These are phyloP conservation scores for Sophora flavescens DNA, from an alignment of 306 rosid species.

Conservation along the genomic window DNA sequence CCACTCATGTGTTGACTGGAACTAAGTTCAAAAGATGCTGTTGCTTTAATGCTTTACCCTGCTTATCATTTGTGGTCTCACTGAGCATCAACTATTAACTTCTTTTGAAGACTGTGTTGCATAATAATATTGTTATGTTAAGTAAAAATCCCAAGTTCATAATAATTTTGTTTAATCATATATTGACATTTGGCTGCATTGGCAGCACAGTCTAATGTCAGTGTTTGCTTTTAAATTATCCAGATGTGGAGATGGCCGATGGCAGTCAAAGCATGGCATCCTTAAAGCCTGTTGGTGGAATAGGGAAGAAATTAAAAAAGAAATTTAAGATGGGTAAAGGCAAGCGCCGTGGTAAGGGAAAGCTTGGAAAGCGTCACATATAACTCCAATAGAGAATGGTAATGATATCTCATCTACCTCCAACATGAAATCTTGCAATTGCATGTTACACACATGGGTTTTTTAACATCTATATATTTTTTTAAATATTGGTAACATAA, in stretches of 20 bases:
- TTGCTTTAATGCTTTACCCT: conserved; percentile 2
- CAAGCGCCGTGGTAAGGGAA: conserved; percentile 76
- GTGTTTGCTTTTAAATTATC: conserved; percentile 11
- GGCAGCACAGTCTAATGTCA: not conserved
- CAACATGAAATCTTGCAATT: not conserved
- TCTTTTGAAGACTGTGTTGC: not conserved
- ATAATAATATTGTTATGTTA: not conserved
- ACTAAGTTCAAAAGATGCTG: not conserved
- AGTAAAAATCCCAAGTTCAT: not conserved
- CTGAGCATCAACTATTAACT: not conserved
- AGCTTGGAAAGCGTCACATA: conserved; percentile 65
- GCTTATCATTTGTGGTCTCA: conserved; percentile 1
- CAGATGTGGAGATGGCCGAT: conserved; percentile 79
- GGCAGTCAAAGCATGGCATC: conserved; percentile 50
- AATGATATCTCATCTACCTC: conserved; percentile 29
- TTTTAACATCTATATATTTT: not conserved
- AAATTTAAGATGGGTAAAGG: conserved; percentile 82
- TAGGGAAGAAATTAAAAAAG: conserved; percentile 74
- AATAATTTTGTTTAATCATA: not conserved
- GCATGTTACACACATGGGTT: not conserved
- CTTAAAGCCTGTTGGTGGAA: conserved; percentile 73
- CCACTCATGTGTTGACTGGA: not conserved
- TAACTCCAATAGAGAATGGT: conserved; percentile 49
- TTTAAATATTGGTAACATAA: not conserved
- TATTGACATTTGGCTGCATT: not conserved